Base-by-base conservation (phyloP, 2,329 filamentous ascomycete genomes). In the Trichophyton equinum region DNA sequence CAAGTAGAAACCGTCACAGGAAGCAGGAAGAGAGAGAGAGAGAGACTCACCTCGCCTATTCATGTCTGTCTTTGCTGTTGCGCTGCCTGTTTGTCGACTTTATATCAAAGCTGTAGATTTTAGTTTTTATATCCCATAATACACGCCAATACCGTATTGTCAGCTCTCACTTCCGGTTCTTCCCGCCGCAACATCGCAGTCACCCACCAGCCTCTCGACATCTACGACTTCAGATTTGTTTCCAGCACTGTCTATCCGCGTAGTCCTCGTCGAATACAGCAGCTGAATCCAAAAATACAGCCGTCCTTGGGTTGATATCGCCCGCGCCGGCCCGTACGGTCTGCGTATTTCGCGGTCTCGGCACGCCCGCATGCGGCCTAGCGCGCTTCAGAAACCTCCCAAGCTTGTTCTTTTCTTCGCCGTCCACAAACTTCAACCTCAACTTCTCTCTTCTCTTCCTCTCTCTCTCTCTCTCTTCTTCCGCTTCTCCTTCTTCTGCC, bases 361-460 rank as follows among this genome's bases (percentile, higher is more conserved):
- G 72, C 70, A 69, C 71, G 73, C 73, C 70, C 71, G 70, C 69
- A 70, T 59, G 56, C 81, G 7, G 80, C 87, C 51, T 78, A 82
- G 6, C 79, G 82, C 6, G 79, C 36, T 68, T 69, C 70, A 70
- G 69, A 70, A 68, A 68, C 70, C 27, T 69, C 69, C 72, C 72
- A 68, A 73, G 74, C 49, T 75, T 71, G 73, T 74, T 70, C 73
- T 44, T 71, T 69, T 69, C 70, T 71, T 70, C 69, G 68, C 67
- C 71, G 69, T 74, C 73, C 72, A 74, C 73, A 75, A 74, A 72
- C 72, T 68, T 22, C 13, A 22, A 51, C 71, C 68, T 70, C 70
- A 44, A 44, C 40, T 71, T 71, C 68, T 70, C 18, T 18, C 18
- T 18, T 22, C 22, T 22, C 70, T n/a, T n/a, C 38, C 9, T 38